Percentiles rank a stretch among this genome's conserved stretches.
phyloP scores from a whole-genome alignment of 495 filamentous ascomycete species.

The Antarctomyces pellizariae region DNA sequence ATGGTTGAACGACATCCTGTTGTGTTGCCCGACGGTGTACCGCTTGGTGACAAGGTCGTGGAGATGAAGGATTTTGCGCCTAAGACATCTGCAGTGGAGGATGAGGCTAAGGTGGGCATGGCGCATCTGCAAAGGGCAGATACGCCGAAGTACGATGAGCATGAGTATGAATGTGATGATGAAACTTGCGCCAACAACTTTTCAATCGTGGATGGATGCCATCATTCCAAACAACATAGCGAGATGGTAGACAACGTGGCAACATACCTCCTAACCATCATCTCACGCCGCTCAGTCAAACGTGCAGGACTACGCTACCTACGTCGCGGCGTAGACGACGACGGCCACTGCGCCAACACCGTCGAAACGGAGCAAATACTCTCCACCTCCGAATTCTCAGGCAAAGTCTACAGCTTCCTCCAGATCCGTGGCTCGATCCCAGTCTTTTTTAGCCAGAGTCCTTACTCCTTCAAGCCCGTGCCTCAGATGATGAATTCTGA shows the following conservation, averaged over 20 bases:
- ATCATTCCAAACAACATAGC: no score
- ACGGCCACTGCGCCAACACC: slow-evolving; percentile 67
- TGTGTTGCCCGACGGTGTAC: no score
- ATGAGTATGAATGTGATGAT: slow-evolving; percentile 8
- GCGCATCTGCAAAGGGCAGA: slow-evolving; percentile 1
- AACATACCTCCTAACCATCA: slow-evolving; percentile 59
- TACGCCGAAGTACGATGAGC: slow-evolving; percentile 10
- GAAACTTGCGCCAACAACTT: no score
- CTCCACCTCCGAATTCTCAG: slow-evolving; percentile 36
- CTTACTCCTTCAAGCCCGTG: slow-evolving; percentile 76
- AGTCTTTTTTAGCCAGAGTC: slow-evolving; percentile 77
- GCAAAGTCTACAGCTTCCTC: slow-evolving; percentile 55
- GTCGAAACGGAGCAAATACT: slow-evolving; percentile 92
- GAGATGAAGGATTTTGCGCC: no score
- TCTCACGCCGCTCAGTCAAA: slow-evolving; percentile 64
- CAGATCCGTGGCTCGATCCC: slow-evolving; percentile 79
- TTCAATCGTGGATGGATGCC: no score
- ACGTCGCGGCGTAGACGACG: slow-evolving; percentile 73
- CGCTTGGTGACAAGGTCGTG: no score
- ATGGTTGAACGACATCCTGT: no score
- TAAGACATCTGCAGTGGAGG: slow-evolving; percentile 10
- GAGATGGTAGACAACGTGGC: no score
- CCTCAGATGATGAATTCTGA: slow-evolving; percentile 57
- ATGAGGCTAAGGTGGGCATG: not conserved
- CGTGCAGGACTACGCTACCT: slow-evolving; percentile 78